Base-by-base conservation (phyloP, 257 asterid species). In the Eucommia ulmoides region DNA sequence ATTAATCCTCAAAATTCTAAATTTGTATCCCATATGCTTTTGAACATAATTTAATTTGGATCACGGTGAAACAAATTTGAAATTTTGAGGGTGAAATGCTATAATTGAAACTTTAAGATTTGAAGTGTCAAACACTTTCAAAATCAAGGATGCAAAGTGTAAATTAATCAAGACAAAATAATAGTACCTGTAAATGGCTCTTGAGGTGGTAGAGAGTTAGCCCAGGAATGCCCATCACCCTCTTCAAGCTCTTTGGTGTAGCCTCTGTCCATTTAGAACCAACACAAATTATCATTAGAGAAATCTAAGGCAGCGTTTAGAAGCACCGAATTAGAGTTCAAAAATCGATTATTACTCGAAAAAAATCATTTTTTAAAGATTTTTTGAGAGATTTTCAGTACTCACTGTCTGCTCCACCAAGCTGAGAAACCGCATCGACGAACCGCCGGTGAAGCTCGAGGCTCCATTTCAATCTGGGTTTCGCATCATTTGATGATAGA, bases 191-290 rank as follows among this genome's bases (percentile, higher is more conserved):
- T 38, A 89, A 77, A 71, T 89, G 97, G 63, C 97, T 89, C 76
- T 89, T 89, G 68, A 89, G 94, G 55, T 89, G 97, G 65, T 84
- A 89, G 67, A 85, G 55, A 53, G 97, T 89, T 53, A 89, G 78
- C 2, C 97, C 97, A 54, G 65, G 83, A 59, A 89, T 76, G 49
- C 81, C 83, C 94, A 89, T 85, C 20, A 82, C 74, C 65, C 93
- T 89, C 97, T 82, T 89, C 88, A 89, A 72, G 11, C 93, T 70
- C 66, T 89, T 89, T 1, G 97, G 97, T 33, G 96, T 85, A 55
- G 97, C 97, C 76, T 82, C 97, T 85, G 85, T 82, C 20, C 69
- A 64, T 53, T 22, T 45, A 63, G 44, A 46, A 25, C 17, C 24
- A 8, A 19, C 35, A 12, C 23, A 25, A 24, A 51, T 48, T n/a